Conservation (phyloP, 1,139 yeast species). For the Suhomyces ambrosiae region DNA sequence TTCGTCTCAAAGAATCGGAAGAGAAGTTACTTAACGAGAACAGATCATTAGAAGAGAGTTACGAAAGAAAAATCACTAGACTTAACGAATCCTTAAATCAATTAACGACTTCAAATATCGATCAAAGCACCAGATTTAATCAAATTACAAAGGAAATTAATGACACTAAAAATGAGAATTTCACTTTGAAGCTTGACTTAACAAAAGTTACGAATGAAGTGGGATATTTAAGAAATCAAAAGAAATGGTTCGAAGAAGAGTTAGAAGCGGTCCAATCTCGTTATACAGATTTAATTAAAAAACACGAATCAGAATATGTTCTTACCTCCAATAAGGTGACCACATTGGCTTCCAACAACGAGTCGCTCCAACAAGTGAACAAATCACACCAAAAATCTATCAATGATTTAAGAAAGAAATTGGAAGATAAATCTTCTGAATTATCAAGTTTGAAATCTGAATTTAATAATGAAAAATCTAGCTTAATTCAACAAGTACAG, state of each 20-base stretch:
- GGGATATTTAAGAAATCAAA: conserved; percentile 38
- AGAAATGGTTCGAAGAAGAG: conserved; percentile 54
- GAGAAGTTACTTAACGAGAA: conserved; percentile 32
- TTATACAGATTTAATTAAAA: conserved; percentile 43
- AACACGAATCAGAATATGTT: conserved; percentile 41
- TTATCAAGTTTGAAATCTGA: conserved; percentile 33
- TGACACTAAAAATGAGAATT: conserved; percentile 37
- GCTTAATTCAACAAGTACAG: conserved; percentile 61
- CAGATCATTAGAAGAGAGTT: conserved; percentile 33
- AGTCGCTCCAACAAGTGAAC: conserved; percentile 25
- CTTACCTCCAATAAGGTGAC: conserved; percentile 33
- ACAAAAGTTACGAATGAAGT: conserved; percentile 43
- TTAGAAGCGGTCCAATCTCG: conserved; percentile 39
- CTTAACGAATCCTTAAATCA: conserved; percentile 55
- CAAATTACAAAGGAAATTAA: conserved; percentile 42
- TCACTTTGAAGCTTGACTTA: conserved; percentile 45
- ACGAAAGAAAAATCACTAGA: conserved; percentile 45
- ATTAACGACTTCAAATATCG: conserved; percentile 52
- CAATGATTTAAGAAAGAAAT: conserved; percentile 35
- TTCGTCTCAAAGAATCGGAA: conserved; percentile 24
- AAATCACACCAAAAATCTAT: conserved; percentile 19
- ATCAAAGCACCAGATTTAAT: conserved; percentile 42
- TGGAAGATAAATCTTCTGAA: conserved; percentile 49
- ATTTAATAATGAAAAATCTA: conserved; percentile 45
- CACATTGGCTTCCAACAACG: conserved; percentile 29